phyloP scores from a whole-genome alignment of 495 filamentous ascomycete genomes.

The Talaromyces nanjingensis region DNA sequence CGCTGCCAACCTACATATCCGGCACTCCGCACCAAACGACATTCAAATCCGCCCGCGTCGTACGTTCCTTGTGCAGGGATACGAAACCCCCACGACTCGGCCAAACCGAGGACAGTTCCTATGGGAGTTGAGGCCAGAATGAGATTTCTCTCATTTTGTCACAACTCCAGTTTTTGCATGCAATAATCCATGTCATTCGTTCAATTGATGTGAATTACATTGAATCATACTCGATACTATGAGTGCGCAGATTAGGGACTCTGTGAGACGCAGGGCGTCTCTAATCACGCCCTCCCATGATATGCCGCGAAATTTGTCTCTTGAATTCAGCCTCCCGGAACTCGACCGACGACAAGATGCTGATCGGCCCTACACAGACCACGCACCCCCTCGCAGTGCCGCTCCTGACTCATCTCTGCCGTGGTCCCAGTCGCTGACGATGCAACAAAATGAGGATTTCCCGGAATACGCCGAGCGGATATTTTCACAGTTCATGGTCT shows the following conservation, averaged over 20 bases:
- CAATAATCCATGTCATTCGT: not conserved
- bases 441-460: conserved; percentile 1
- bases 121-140: not conserved
- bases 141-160: not conserved
- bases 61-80: not conserved
- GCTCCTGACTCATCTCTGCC: not conserved
- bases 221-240: not conserved
- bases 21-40: not conserved
- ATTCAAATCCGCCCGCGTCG: not conserved
- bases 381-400: not conserved
- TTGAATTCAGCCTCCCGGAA: conserved; percentile 3
- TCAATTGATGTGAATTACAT: not conserved
- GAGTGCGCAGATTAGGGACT: not conserved
- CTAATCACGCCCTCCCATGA: conserved; percentile 1
- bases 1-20: not conserved
- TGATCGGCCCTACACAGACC: not conserved
- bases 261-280: conserved; percentile 5
- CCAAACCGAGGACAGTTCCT: not conserved
- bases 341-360: not conserved
- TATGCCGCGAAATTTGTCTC: conserved; percentile 1
- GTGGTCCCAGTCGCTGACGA: not conserved
- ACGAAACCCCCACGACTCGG: not conserved
- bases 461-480: conserved; percentile 6
- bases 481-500: conserved; percentile 26
- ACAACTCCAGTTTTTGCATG: not conserved